phyloP scores from a whole-genome alignment of 139 green algal species.

The Chlorella sorokiniana region DNA sequence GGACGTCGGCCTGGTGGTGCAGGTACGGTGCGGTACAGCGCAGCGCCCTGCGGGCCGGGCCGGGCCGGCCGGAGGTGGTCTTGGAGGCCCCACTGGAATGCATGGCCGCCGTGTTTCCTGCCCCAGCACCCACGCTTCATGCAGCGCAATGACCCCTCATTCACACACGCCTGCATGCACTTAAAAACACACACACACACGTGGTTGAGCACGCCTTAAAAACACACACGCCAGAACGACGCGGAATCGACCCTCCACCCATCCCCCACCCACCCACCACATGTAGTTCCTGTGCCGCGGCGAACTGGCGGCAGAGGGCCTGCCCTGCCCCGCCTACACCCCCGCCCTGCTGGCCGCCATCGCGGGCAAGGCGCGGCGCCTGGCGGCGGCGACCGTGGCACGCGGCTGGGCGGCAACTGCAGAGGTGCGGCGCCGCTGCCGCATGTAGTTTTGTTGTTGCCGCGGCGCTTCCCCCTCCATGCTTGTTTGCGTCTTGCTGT shows the following conservation, averaged over 20 bases:
- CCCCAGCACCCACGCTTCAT: no score
- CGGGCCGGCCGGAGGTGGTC: neutral
- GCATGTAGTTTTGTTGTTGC: neutral
- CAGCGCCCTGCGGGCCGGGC: neutral
- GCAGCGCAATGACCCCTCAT: no score
- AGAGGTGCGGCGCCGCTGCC: neutral
- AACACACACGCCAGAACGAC: no score
- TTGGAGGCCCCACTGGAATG: neutral
- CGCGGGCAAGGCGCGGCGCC: constrained; percentile 10
- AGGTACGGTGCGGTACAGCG: neutral
- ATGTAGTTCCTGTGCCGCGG: constrained; percentile 24
- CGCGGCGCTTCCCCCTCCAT: neutral
- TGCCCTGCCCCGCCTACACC: neutral
- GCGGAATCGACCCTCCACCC: no score
- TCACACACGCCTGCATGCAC: no score
- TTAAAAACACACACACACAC: no score
- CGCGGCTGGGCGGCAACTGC: constrained; percentile 32
- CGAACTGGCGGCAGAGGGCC: neutral
- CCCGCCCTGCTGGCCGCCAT: constrained; percentile 5
- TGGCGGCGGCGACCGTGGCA: constrained; percentile 14
- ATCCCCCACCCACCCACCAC: neutral
- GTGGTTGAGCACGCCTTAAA: neutral
- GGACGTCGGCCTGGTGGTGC: constrained; percentile 47
- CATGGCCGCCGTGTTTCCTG: no score
- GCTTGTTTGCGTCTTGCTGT: neutral